A percentile compares a stretch with the other conserved stretches of the same genome.
phyloP scores from a whole-genome alignment of 2,329 filamentous ascomycete genomes.

The Cladosporium oxysporum region DNA sequence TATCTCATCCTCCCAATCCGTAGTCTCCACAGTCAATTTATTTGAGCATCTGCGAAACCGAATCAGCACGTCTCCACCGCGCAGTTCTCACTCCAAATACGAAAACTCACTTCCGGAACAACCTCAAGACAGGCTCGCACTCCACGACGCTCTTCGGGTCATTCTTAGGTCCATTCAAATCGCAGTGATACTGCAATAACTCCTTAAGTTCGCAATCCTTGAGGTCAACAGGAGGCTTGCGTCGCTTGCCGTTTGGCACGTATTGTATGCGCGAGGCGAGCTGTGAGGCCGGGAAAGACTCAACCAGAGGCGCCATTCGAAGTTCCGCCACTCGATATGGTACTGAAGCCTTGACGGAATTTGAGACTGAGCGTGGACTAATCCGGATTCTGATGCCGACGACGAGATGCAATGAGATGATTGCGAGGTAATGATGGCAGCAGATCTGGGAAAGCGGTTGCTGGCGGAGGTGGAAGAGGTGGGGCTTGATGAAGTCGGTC shows the following conservation, averaged over 20 bases:
- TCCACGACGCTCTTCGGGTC: conserved; percentile 46
- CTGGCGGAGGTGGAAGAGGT: conserved; percentile 54
- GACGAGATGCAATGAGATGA: neutral
- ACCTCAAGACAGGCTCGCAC: conserved; percentile 59
- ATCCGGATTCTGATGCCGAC: neutral
- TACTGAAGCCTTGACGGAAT: neutral
- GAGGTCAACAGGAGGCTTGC: conserved; percentile 56
- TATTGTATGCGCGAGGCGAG: conserved; percentile 56
- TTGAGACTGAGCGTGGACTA: neutral
- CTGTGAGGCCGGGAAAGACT: conserved; percentile 54
- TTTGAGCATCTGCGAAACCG: conserved; percentile 47
- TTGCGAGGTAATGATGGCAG: conserved; percentile 36
- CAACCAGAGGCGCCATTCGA: conserved; percentile 58
- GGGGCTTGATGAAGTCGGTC: conserved; percentile 53
- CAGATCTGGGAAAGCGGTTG: conserved; percentile 55
- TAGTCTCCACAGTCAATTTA: conserved; percentile 63
- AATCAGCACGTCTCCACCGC: neutral
- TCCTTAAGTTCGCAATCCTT: conserved; percentile 59
- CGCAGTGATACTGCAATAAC: conserved; percentile 64
- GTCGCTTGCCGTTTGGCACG: conserved; percentile 52
- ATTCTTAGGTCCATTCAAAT: conserved; percentile 49
- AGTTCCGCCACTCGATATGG: conserved; percentile 1
- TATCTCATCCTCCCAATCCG: conserved; percentile 56
- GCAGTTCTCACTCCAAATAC: neutral
- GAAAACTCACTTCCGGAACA: conserved; percentile 58